Conservation (phyloP, 768 basidiomycete species). For the Lentinula raphanica region DNA sequence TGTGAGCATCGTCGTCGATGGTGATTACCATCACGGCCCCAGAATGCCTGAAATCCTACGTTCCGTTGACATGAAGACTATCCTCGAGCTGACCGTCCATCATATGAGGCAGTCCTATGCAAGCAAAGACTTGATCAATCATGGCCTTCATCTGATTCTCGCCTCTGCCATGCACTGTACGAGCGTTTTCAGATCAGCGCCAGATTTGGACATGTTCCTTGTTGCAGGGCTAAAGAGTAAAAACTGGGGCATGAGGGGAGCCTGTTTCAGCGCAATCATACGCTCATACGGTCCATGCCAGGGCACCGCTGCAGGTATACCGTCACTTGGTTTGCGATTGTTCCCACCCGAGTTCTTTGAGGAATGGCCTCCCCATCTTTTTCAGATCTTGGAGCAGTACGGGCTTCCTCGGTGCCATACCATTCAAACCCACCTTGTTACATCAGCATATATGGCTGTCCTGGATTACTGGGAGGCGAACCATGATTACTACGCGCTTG, state of each 20-base stretch:
- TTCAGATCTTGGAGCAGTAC: conserved; percentile 42
- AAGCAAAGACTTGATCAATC: conserved; percentile 40
- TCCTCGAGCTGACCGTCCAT: conserved; percentile 38
- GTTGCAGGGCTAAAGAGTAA: conserved; percentile 51
- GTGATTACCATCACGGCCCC: background rate
- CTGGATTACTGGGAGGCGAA: conserved; percentile 26
- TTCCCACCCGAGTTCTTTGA: conserved; percentile 36
- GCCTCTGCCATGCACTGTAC: conserved; percentile 39
- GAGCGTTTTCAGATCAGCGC: conserved; percentile 38
- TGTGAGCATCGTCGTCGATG: conserved; percentile 32
- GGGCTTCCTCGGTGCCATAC: conserved; percentile 27
- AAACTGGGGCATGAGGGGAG: conserved; percentile 48
- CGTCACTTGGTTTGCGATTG: conserved; percentile 40
- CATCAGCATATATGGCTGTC: conserved; percentile 33
- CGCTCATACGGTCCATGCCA: conserved; percentile 39
- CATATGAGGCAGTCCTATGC: conserved; percentile 39
- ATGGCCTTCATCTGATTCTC: conserved; percentile 45
- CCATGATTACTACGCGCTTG: conserved; percentile 46
- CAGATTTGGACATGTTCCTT: conserved; percentile 41
- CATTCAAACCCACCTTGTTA: background rate
- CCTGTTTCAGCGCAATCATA: conserved; percentile 48
- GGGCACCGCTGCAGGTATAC: conserved; percentile 40
- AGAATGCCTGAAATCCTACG: conserved; percentile 28
- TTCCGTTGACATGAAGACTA: conserved; percentile 35
- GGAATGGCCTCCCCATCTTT: conserved; percentile 42